A percentile compares a stretch with the other conserved stretches of the same genome.
Conservation (phyloP, 23 red algal species). For the Chondrus crispus region DNA sequence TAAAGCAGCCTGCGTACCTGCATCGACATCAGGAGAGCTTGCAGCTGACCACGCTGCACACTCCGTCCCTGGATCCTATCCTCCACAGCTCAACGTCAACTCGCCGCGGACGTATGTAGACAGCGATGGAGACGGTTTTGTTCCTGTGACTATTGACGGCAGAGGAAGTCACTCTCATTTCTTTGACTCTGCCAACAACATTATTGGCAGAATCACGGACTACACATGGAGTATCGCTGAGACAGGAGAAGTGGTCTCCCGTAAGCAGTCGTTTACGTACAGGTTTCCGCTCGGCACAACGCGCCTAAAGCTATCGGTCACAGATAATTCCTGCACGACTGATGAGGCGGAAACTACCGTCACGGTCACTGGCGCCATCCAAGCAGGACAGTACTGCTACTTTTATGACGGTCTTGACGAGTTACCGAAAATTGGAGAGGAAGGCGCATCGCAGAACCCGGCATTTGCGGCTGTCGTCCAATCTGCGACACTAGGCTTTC, state of each 20-base stretch:
- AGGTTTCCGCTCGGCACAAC: conserved; percentile 67
- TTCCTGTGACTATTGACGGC: conserved; percentile 27
- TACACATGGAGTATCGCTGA: conserved; percentile 59
- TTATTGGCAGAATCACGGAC: conserved; percentile 15
- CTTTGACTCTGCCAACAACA: conserved; percentile 35
- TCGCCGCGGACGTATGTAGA: conserved; percentile 51
- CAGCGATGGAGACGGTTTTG: conserved; percentile 30
- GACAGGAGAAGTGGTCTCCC: conserved; percentile 52
- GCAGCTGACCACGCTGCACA: conserved; percentile 60
- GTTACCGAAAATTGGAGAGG: not conserved
- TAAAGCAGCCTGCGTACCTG: not conserved
- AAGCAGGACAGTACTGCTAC: conserved; percentile 67
- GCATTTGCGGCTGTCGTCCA: conserved; percentile 14
- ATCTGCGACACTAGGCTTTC: conserved; percentile 12
- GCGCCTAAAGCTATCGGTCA: conserved; percentile 21
- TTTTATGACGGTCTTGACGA: conserved; percentile 29
- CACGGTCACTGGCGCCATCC: conserved; percentile 58
- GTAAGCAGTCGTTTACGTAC: not conserved
- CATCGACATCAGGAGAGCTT: not conserved
- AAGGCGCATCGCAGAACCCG: not conserved
- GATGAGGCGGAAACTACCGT: conserved; percentile 61
- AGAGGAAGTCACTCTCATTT: conserved; percentile 69
- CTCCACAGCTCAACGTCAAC: conserved; percentile 50
- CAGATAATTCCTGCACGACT: conserved; percentile 36
- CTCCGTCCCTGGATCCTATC: conserved; percentile 47